Evolutionary conservation across 1,284 basidiomycete species (phyloP), one percentile per base, ranked within the genome.

Genomic region (Tilletia horrida): DNA sequence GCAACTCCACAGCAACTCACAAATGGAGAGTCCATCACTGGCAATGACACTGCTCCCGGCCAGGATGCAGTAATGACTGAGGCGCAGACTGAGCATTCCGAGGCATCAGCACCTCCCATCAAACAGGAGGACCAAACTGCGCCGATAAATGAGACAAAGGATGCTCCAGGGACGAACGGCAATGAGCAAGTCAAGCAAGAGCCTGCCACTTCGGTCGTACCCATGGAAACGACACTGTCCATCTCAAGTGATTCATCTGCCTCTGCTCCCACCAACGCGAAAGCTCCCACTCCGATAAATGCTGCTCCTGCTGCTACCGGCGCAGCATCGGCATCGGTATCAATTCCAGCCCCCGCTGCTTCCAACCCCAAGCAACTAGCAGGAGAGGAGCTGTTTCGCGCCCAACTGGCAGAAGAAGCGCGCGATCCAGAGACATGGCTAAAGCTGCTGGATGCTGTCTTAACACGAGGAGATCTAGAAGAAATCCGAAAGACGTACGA

Each of bases 401-500:
- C 52, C 3, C 70, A 81, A 52, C 71, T 84, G 27, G 80, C 85
- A 72, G 83, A 85, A 72, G 85, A 86, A 68, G 86, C 86, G 23
- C 85, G 88, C 77, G 86, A 90, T 75, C 86, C 87, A 27, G 87
- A 88, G 64, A 85, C 85, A 11, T 91, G 90, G 89, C 84, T 88
- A 76, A 86, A 85, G 71, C 83, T 91, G 7, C 84, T 91, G 67
- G 85, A 87, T 40, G 81, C 88, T 61, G 89, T 89, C 45, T 88
- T 90, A 82, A 83, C 85, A 48, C 87, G 86, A 23, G 87, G 87
- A 48, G 88, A 91, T 72, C 84, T 89, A 71, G 86, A 89, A 57
- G 87, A 86, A 77, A 87, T 90, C 68, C 87, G 88, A 71, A 84
- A 86, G 65, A 85, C 88, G 1, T 92, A 90, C 82, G 89, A 91